Percentiles rank a stretch among this genome's conserved stretches.
phyloP scores from a whole-genome alignment of 257 asterid genomes.

The Gentiana straminea region DNA sequence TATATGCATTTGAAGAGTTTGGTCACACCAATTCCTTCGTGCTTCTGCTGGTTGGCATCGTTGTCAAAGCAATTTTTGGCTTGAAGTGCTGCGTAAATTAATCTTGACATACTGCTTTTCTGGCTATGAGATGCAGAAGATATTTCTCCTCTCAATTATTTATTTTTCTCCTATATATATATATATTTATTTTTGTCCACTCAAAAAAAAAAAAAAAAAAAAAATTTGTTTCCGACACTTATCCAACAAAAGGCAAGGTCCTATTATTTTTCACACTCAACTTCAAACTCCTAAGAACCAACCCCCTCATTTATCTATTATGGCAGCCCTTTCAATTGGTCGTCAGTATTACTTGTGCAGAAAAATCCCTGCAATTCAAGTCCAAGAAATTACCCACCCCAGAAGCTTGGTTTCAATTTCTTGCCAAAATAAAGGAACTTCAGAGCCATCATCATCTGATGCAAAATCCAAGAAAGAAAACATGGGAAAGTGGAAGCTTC shows the following conservation, averaged over 20 bases:
- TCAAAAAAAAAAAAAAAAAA: too few relatives aligned
- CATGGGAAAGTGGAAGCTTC: slow-evolving; percentile 12
- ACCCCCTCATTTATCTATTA: background rate
- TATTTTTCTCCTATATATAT: too few relatives aligned
- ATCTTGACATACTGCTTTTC: too few relatives aligned
- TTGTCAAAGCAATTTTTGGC: too few relatives aligned
- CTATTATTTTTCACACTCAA: background rate
- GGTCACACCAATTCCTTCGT: too few relatives aligned
- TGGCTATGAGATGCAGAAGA: too few relatives aligned
- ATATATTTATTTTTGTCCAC: too few relatives aligned
- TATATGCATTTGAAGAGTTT: too few relatives aligned
- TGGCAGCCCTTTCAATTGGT: slow-evolving; percentile 16
- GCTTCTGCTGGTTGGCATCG: too few relatives aligned
- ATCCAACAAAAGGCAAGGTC: background rate
- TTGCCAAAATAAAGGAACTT: slow-evolving; percentile 26
- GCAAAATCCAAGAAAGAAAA: slow-evolving; percentile 18
- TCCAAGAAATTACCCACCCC: background rate
- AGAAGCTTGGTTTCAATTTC: slow-evolving; percentile 16
- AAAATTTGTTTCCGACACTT: too few relatives aligned
- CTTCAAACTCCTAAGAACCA: background rate
- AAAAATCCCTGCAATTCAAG: slow-evolving; percentile 3
- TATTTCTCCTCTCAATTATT: too few relatives aligned
- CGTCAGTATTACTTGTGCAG: slow-evolving; percentile 1
- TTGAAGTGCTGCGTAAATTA: too few relatives aligned
- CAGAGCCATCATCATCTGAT: slow-evolving; percentile 6